Base-by-base conservation (phyloP, 2,329 filamentous ascomycete species). In the Thielaviopsis punctulata region DNA sequence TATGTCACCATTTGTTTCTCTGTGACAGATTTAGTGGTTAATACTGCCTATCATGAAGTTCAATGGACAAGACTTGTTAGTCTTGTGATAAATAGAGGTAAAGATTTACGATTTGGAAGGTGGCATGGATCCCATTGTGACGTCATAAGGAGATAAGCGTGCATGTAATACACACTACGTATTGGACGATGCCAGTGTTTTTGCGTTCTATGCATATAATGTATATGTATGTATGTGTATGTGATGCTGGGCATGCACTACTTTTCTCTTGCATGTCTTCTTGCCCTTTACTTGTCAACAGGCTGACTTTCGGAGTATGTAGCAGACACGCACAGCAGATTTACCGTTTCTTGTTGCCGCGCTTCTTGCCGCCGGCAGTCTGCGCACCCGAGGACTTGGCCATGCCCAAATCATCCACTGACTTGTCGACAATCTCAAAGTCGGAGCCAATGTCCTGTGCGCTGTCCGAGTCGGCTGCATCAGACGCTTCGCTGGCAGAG, bases 361-460 rank as follows among this genome's bases (percentile, higher is more conserved):
- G 63, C 67, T 74, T 77, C 66, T 68, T 73, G 51, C 69, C 65
- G 68, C 68, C 72, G 53, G 65, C 63, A 57, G 66, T 64, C 60
- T 73, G 68, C 33, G 67, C 62, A 46, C 73, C 71, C 18, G 69
- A 72, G 3, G 72, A 61, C 67, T 76, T 77, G 55, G 67, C 68
- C 62, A 71, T 71, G 56, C 63, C 65, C 21, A 78, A 67, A 49
- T 73, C 74, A 57, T 77, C 74, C 19, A 73, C 69, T 59, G 73
- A 77, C 66, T 79, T 79, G 61, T 79, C 76, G 9, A 82, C 66
- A 43, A 80, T 64, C 66, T 82, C 78, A 64, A 78, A 82, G 62
- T 80, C 75, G 51, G 76, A 77, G 52, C 69, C 71, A 19, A 45
- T 72, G 25, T 64, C 66, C 8, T 64, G 65, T 1, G 66, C 65